phyloP scores from a whole-genome alignment of 257 asterid genomes.

The Lycium ferocissimum region DNA sequence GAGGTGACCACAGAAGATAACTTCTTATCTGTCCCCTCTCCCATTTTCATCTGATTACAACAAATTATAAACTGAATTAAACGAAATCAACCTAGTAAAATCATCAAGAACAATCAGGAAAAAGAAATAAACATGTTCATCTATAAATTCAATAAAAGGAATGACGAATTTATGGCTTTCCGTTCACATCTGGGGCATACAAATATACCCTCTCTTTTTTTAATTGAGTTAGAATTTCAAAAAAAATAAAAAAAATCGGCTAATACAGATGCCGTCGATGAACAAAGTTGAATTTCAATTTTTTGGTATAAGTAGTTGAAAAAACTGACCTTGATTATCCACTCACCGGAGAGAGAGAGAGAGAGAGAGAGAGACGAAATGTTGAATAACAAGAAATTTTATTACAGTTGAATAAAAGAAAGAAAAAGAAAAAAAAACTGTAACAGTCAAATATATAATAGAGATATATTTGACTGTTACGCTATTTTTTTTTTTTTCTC shows the following conservation, averaged over 20 bases:
- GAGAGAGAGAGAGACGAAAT: neutral
- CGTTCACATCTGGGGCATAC: neutral
- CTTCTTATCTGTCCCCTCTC: constrained; percentile 63
- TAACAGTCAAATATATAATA: neutral
- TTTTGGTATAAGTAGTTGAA: constrained; percentile 6
- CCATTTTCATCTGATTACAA: constrained; percentile 56
- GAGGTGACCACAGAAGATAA: constrained; percentile 45
- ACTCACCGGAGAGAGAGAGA: constrained; percentile 8
- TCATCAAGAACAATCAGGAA: neutral
- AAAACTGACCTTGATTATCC: constrained; percentile 34
- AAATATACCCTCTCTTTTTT: neutral
- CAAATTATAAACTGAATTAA: neutral
- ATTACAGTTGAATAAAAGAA: neutral
- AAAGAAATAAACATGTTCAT: neutral
- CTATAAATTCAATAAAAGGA: neutral
- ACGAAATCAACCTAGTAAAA: neutral
- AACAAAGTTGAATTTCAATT: neutral
- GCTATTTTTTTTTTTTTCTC: too few relatives aligned
- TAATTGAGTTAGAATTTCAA: neutral
- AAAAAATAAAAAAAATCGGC: neutral
- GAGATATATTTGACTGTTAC: too few relatives aligned
- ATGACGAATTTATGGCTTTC: neutral
- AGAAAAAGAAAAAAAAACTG: neutral
- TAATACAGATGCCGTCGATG: neutral
- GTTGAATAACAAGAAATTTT: neutral